A percentile compares a stretch with the other conserved stretches of the same genome.
Conservation (phyloP, 2,329 filamentous ascomycete species). For the Diaporthe sp. region DNA sequence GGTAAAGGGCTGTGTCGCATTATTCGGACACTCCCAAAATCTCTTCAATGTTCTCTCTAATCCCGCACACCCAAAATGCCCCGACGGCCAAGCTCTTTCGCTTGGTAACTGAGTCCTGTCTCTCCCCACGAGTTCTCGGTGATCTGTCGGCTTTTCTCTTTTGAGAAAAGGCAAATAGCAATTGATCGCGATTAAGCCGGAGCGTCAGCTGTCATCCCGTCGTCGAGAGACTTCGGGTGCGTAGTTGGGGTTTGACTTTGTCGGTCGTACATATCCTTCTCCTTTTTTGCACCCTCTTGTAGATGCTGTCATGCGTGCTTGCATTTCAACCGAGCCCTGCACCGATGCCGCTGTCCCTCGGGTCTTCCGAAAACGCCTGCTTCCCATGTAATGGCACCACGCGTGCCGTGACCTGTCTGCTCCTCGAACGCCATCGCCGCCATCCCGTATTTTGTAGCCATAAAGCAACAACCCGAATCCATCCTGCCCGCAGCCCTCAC, state of each 20-base stretch:
- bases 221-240: slow-evolving; percentile 84
- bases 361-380: not conserved
- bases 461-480: slow-evolving; percentile 4
- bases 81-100: slow-evolving; percentile 67
- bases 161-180: slow-evolving; percentile 78
- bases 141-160: slow-evolving; percentile 71
- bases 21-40: not conserved
- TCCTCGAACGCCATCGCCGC: slow-evolving; percentile 36
- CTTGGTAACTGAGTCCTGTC: slow-evolving; percentile 74
- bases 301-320: not conserved
- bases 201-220: slow-evolving; percentile 88
- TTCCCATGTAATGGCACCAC: not conserved
- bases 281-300: slow-evolving; percentile 33
- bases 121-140: slow-evolving; percentile 82
- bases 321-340: not conserved
- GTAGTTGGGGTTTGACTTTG: slow-evolving; percentile 98
- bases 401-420: not conserved
- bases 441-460: not conserved
- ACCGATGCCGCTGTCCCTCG: not conserved
- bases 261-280: slow-evolving; percentile 80
- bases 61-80: slow-evolving; percentile 54
- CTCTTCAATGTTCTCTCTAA: not conserved
- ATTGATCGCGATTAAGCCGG: slow-evolving; percentile 98
- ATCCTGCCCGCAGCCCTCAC: slow-evolving; percentile 65
- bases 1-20: not conserved